Evolutionary conservation across 108 stramenopile genomes (phyloP).

Genomic region (Chaetoceros tenuissimus): DNA sequence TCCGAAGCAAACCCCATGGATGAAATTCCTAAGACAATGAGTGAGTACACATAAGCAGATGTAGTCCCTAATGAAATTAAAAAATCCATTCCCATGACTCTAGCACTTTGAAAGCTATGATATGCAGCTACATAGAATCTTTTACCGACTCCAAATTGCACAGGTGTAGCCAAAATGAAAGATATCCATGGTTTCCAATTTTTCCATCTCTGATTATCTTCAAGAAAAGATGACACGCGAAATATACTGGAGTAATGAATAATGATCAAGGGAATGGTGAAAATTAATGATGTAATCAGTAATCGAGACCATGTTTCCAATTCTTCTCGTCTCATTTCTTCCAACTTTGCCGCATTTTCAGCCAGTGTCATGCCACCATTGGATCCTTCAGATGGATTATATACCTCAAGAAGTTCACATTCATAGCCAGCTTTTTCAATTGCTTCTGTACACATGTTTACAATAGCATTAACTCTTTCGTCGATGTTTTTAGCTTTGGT

Average conservation of each 20-base stretch:
- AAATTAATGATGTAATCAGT: constrained; percentile 18
- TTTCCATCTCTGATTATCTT: constrained; percentile 6
- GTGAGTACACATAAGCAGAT: constrained; percentile 77
- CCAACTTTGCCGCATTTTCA: constrained; percentile 41
- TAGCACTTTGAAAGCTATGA: constrained; percentile 49
- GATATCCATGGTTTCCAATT: constrained; percentile 23
- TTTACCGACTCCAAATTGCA: constrained; percentile 84
- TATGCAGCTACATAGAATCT: constrained; percentile 79
- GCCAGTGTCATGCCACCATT: constrained; percentile 20
- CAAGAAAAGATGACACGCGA: constrained; percentile 12
- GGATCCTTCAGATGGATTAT: constrained; percentile 1
- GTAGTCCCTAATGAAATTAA: constrained; percentile 91
- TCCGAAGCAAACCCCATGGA: constrained; percentile 5
- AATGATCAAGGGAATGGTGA: constrained; percentile 47
- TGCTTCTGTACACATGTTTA: constrained; percentile 24
- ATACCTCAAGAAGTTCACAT: constrained; percentile 24
- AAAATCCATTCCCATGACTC: constrained; percentile 90
- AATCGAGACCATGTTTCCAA: constrained; percentile 33
- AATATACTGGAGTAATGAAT: constrained; percentile 26
- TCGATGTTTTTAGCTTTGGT: background rate
- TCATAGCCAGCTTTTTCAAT: constrained; percentile 42
- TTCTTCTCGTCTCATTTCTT: constrained; percentile 35
- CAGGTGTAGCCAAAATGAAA: constrained; percentile 57
- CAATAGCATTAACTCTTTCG: constrained; percentile 14
- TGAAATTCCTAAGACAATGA: constrained; percentile 32